Percentiles rank a stretch among this genome's conserved stretches.
These are phyloP conservation scores for Boletus mariae DNA, from an alignment of 1,284 basidiomycete genomes.

Conservation along the genomic window DNA sequence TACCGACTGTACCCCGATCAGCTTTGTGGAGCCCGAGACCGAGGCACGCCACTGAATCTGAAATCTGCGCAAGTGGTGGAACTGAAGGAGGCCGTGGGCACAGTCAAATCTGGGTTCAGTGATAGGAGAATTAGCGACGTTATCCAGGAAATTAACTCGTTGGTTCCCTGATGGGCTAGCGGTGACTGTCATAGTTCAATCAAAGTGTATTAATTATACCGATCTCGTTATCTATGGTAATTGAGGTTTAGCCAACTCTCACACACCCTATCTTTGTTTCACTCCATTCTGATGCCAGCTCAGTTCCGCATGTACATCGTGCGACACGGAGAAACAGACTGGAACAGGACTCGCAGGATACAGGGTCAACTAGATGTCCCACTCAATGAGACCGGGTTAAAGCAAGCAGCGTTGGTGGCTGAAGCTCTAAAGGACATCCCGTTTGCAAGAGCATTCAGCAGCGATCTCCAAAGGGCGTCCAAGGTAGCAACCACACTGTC, in stretches of 20 bases:
- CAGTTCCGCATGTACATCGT: constrained; percentile 55
- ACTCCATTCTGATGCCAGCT: constrained; percentile 18
- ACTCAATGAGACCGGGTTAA: constrained; percentile 55
- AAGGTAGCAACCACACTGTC: constrained; percentile 48
- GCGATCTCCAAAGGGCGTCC: constrained; percentile 61
- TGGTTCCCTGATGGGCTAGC: constrained; percentile 22
- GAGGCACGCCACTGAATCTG: constrained; percentile 35
- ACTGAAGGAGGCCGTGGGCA: constrained; percentile 39
- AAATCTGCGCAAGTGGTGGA: constrained; percentile 36
- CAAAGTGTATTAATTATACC: background rate
- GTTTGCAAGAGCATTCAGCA: constrained; percentile 57
- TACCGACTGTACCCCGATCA: constrained; percentile 23
- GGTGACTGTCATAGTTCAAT: background rate
- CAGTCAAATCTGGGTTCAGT: constrained; percentile 43
- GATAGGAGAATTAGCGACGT: constrained; percentile 58
- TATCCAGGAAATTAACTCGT: constrained; percentile 43
- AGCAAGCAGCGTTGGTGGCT: constrained; percentile 55
- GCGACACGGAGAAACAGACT: constrained; percentile 73
- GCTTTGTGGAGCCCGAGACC: constrained; percentile 47
- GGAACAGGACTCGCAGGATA: constrained; percentile 56
- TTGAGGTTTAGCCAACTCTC: background rate
- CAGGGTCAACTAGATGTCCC: constrained; percentile 69
- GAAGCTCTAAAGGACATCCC: constrained; percentile 46
- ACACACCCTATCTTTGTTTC: background rate
- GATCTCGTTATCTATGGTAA: background rate